phyloP scores from a whole-genome alignment of 2,329 filamentous ascomycete genomes.

The Magnaporthiopsis rhizophila region DNA sequence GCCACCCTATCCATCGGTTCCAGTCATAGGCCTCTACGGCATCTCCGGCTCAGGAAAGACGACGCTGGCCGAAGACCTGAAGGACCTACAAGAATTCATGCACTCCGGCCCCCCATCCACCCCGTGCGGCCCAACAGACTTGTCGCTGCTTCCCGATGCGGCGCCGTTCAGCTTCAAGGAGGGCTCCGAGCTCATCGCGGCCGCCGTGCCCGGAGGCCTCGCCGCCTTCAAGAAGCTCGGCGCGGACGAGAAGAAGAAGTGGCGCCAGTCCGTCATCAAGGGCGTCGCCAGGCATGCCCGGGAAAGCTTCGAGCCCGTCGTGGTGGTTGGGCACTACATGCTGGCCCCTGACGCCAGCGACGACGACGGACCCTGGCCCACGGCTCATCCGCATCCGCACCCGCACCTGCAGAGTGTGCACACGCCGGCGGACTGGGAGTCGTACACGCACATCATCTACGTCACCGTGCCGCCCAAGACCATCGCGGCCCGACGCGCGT shows the following conservation, averaged over 20 bases:
- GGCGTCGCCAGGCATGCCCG: constrained; percentile 24
- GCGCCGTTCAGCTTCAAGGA: constrained; percentile 41
- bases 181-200: constrained; percentile 39
- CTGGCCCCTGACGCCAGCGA: constrained; percentile 29
- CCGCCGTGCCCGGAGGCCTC: constrained; percentile 37
- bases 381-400: too few relatives aligned
- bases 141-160: constrained; percentile 9
- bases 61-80: constrained; percentile 32
- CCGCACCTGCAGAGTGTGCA: constrained; percentile 20
- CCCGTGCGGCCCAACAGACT: background rate
- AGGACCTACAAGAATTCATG: constrained; percentile 6
- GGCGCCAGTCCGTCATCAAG: constrained; percentile 37
- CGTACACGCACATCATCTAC: constrained; percentile 53
- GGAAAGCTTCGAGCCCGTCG: constrained; percentile 21
- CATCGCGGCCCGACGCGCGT: constrained; percentile 27
- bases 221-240: constrained; percentile 33
- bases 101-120: too few relatives aligned
- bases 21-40: constrained; percentile 5
- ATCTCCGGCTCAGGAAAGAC: constrained; percentile 28
- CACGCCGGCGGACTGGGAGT: constrained; percentile 35
- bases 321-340: constrained; percentile 49
- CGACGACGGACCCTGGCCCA: constrained; percentile 7
- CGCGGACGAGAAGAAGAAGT: constrained; percentile 26
- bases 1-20: background rate
- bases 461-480: constrained; percentile 30